A percentile compares a stretch with the other conserved stretches of the same genome.
These are phyloP conservation scores for Lipomyces lipofer DNA, from an alignment of 805 yeast species.

Conservation along the genomic window DNA sequence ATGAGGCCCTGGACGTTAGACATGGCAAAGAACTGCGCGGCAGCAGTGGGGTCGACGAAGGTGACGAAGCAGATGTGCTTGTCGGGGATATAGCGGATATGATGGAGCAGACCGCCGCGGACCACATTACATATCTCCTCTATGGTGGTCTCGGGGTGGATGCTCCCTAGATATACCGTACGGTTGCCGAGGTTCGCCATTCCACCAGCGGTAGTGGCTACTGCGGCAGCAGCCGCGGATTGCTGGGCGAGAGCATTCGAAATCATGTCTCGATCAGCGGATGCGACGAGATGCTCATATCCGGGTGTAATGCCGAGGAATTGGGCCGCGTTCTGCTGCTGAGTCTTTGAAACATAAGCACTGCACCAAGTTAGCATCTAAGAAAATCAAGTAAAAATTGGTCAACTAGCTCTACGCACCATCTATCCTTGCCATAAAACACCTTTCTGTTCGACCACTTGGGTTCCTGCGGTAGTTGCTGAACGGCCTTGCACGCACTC, in stretches of 20 bases:
- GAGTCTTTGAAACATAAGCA: constrained; percentile 91
- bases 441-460: constrained; percentile 77
- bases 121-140: constrained; percentile 96
- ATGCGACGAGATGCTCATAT: constrained; percentile 74
- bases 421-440: constrained; percentile 87
- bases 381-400: background rate
- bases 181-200: constrained; percentile 89
- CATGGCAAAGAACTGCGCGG: constrained; percentile 96
- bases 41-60: constrained; percentile 94
- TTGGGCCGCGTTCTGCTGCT: constrained; percentile 96
- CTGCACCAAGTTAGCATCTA: constrained; percentile 1
- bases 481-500: constrained; percentile 83
- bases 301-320: constrained; percentile 90
- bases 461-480: constrained; percentile 64
- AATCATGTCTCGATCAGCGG: constrained; percentile 57
- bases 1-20: constrained; percentile 86
- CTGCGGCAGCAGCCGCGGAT: constrained; percentile 96
- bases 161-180: constrained; percentile 86
- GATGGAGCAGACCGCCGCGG: constrained; percentile 89
- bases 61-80: constrained; percentile 93
- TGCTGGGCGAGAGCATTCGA: constrained; percentile 68
- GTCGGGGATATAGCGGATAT: constrained; percentile 75
- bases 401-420: constrained; percentile 26
- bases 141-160: constrained; percentile 82
- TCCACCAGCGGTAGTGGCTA: constrained; percentile 93